Evolutionary conservation across 1,139 yeast genomes (phyloP).

Genomic region (Kluyveromyces marxianus): DNA sequence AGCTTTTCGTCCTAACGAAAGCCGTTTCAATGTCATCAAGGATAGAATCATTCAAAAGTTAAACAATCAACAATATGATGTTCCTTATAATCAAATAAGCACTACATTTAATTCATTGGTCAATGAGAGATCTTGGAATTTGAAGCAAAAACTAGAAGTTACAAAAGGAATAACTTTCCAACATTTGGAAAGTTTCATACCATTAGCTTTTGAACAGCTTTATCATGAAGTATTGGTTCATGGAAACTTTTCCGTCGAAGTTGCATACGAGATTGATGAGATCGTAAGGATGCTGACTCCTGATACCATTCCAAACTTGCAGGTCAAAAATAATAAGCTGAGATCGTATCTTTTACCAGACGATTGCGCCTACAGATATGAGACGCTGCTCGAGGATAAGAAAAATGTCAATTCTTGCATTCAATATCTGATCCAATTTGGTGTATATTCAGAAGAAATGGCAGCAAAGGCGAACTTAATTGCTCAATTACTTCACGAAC

Average conservation of each 20-base stretch:
- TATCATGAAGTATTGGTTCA: constrained; percentile 66
- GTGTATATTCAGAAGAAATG: constrained; percentile 34
- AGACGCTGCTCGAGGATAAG: constrained; percentile 50
- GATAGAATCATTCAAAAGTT: constrained; percentile 55
- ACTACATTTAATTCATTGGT: constrained; percentile 52
- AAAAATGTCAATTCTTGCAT: constrained; percentile 79
- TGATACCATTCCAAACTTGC: constrained; percentile 19
- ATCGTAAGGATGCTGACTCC: constrained; percentile 31
- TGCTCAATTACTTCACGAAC: constrained; percentile 70
- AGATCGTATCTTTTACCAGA: constrained; percentile 45
- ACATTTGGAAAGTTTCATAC: constrained; percentile 43
- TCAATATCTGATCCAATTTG: constrained; percentile 69
- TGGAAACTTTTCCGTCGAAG: constrained; percentile 62
- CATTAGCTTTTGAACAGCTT: constrained; percentile 37
- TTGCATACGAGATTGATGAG: constrained; percentile 45
- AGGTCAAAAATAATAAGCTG: constrained; percentile 37
- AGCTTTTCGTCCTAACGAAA: constrained; percentile 44
- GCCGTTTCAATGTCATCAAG: constrained; percentile 60
- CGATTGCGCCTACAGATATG: constrained; percentile 42
- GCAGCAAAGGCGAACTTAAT: constrained; percentile 56
- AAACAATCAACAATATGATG: constrained; percentile 63
- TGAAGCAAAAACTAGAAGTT: constrained; percentile 52
- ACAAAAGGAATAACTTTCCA: constrained; percentile 43
- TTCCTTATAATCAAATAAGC: constrained; percentile 72
- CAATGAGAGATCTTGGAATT: constrained; percentile 63